Base-by-base conservation (phyloP, 1,284 basidiomycete species). In the Stereum hirsutum region DNA sequence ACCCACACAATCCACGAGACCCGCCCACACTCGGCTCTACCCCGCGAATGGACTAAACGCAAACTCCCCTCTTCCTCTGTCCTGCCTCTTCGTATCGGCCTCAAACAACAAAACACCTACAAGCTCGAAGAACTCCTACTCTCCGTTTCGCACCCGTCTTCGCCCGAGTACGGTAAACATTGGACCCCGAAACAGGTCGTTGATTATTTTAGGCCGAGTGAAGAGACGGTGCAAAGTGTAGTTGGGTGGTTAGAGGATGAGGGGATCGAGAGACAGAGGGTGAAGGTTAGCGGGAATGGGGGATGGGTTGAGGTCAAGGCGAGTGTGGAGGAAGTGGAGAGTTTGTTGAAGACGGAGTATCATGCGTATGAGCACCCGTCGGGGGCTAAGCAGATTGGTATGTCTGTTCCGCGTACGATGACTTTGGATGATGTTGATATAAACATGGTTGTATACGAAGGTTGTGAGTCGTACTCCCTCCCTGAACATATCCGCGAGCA, bases 251-350 rank as follows among this genome's bases (percentile, higher is more conserved):
- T 73, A 5, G 41, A 49, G 15, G 51, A 52, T 12, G 54, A 52
- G 2, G 69, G 69, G 2, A 51, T 72, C 31, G 43, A 50, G 14
- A 40, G 41, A 5, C 45, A 58, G 11, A 58, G 64, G n/a, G 49
- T 69, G 26, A 52, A 48, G 3, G 45, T 65, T 34, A 58, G 53
- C 5, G 17, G 45, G 8, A 63, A 54, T 54, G 59, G 61, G 46
- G 64, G 63, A 11, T 74, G 70, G 71, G 52, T 74, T 39, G 57
- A 66, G 42, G 51, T 72, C 17, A 54, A 60, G 23, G 55, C 62
- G 12, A 65, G 63, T 4, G 52, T 62, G 2, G 57, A 52, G 20
- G 68, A 74, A 39, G 66, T 60, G 14, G 72, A 72, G 48, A 46
- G 52, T 12, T 54, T 69, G 3, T 52, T 68, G 24, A 49, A 58